Percentiles rank a stretch among this genome's conserved stretches.
Conservation (phyloP, 129 eudicot genomes). For the Saussurea involucrata region DNA sequence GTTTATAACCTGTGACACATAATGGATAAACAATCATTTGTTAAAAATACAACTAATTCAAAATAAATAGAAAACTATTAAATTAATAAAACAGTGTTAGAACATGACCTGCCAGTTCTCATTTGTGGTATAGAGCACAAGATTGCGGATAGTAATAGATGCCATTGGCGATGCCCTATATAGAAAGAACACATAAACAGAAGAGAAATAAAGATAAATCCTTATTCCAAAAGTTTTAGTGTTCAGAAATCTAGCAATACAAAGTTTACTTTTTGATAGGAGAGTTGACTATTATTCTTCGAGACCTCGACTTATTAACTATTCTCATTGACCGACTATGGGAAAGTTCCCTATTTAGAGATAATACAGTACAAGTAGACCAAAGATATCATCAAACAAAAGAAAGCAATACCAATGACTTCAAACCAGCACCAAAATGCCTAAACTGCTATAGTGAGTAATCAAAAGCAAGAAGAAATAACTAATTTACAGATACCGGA, state of each 20-base stretch:
- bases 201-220: not conserved
- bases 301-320: not conserved
- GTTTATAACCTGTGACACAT: constrained; percentile 62
- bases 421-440: not conserved
- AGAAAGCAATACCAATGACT: not conserved
- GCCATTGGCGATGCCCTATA: constrained; percentile 95
- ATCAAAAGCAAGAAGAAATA: not conserved
- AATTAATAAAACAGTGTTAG: not conserved
- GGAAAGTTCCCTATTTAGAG: too few species aligned
- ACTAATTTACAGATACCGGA: not conserved
- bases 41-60: constrained; percentile 9
- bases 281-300: not conserved
- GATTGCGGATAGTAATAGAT: constrained; percentile 83
- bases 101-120: constrained; percentile 80
- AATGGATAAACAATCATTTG: constrained; percentile 1
- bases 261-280: too few species aligned
- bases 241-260: not conserved
- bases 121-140: constrained; percentile 73
- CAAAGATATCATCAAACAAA: too few species aligned
- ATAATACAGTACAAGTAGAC: too few species aligned
- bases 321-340: not conserved
- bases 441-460: not conserved
- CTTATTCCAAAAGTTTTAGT: not conserved
- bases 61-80: not conserved
- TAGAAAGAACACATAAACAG: constrained; percentile 5